Conservation (phyloP, 2,329 filamentous ascomycete genomes). For the Domatiomyces globalis region DNA sequence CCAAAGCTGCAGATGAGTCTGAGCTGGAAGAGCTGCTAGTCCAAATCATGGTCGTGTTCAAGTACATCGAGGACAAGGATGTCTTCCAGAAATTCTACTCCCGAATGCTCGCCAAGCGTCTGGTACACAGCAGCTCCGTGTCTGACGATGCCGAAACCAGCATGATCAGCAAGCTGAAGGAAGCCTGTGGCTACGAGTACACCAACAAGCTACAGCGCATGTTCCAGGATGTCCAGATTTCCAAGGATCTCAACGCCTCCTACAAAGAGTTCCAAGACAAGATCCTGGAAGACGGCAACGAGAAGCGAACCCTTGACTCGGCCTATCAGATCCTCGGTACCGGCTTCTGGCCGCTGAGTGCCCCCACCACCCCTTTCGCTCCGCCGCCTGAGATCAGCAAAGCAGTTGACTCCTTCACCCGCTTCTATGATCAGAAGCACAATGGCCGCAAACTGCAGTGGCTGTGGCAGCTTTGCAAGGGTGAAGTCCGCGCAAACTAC, state of each 20-base stretch:
- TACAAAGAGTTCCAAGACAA: conserved; percentile 67
- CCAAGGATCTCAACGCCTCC: conserved; percentile 82
- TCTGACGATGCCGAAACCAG: conserved; percentile 96
- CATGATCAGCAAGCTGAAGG: conserved; percentile 99
- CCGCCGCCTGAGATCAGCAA: conserved; percentile 72
- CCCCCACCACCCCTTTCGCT: conserved; percentile 76
- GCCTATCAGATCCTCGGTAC: conserved; percentile 88
- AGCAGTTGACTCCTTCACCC: conserved; percentile 77
- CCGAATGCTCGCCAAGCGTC: conserved; percentile 81
- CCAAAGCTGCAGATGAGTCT: conserved; percentile 81
- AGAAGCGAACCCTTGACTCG: conserved; percentile 63
- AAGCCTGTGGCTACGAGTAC: conserved; percentile 96
- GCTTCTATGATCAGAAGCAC: conserved; percentile 93
- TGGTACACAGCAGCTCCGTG: conserved; percentile 89
- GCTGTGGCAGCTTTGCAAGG: conserved; percentile 97
- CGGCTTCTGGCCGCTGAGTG: conserved; percentile 87
- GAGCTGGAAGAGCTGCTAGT: conserved; percentile 78
- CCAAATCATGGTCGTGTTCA: conserved; percentile 99
- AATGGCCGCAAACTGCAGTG: conserved; percentile 92
- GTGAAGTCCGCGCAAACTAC: conserved; percentile 88
- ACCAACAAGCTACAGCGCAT: conserved; percentile 99
- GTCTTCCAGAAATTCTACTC: conserved; percentile 99
- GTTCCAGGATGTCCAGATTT: conserved; percentile 99
- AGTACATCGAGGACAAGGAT: conserved; percentile 99
- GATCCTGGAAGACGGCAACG: conserved; percentile 47